phyloP scores from a whole-genome alignment of 257 asterid species.

The Ocimum tenuiflorum region DNA sequence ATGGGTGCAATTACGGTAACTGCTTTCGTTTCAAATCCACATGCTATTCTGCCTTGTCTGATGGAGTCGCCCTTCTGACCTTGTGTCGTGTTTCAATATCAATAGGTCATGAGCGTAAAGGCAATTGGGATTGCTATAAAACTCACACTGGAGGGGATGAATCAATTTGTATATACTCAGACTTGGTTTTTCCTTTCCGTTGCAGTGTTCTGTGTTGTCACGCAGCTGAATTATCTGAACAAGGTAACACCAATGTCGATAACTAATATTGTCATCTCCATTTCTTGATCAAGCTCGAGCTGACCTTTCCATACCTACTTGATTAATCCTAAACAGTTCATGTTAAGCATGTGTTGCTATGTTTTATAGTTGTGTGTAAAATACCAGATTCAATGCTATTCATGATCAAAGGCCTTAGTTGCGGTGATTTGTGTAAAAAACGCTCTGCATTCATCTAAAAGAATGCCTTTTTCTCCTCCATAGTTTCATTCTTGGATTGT shows the following conservation, averaged over 20 bases:
- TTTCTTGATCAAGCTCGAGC: neutral
- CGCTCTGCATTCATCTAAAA: neutral
- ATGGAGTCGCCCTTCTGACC: neutral
- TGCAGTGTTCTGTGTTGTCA: constrained; percentile 55
- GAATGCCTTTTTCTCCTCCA: neutral
- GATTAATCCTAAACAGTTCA: neutral
- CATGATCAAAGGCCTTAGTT: too few species aligned
- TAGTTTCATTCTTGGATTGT: neutral
- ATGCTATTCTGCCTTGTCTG: neutral
- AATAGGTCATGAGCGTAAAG: constrained; percentile 80
- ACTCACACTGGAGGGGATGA: constrained; percentile 76
- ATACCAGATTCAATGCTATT: neutral
- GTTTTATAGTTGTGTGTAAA: neutral
- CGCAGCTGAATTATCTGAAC: constrained; percentile 79
- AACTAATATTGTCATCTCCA: neutral
- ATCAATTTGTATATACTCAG: constrained; percentile 60
- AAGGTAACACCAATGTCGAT: constrained; percentile 39
- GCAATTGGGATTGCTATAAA: constrained; percentile 87
- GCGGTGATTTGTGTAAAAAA: too few species aligned
- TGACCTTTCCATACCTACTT: neutral
- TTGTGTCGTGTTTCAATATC: neutral
- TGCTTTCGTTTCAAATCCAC: neutral
- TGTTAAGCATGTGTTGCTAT: too few species aligned
- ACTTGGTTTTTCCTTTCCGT: constrained; percentile 73
- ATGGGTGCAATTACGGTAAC: constrained; percentile 69